Evolutionary conservation across 2,329 filamentous ascomycete genomes (phyloP).

Genomic region (Pseudocercospora musae): DNA sequence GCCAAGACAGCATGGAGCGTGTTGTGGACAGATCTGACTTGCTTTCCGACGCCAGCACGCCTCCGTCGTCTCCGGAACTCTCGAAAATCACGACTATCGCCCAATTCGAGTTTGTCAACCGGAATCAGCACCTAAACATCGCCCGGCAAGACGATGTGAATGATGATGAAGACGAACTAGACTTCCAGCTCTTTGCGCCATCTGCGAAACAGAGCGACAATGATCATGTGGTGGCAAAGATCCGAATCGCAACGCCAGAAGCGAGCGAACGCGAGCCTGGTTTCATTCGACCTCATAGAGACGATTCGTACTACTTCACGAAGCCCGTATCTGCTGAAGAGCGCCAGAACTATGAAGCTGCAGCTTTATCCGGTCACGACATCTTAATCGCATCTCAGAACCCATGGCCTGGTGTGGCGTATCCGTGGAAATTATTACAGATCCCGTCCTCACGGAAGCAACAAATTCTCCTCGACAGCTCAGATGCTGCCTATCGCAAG

Average conservation of each 20-base stretch:
- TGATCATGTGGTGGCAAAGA: slow-evolving; percentile 15
- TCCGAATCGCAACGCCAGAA: slow-evolving; percentile 24
- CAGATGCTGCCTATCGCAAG: slow-evolving; percentile 10
- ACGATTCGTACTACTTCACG: slow-evolving; percentile 24
- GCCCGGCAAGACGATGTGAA: background rate
- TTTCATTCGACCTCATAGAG: slow-evolving; percentile 14
- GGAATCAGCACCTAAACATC: background rate
- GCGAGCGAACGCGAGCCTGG: slow-evolving; percentile 15
- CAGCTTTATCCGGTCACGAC: slow-evolving; percentile 20
- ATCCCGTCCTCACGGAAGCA: slow-evolving; percentile 19
- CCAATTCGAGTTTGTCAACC: slow-evolving; percentile 22
- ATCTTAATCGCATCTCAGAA: slow-evolving; percentile 10
- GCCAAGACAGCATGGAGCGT: slow-evolving; percentile 15
- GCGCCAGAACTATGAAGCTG: slow-evolving; percentile 10
- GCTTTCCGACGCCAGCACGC: slow-evolving; percentile 11
- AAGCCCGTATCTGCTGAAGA: background rate
- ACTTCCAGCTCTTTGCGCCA: slow-evolving; percentile 24
- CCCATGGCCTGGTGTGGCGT: slow-evolving; percentile 20
- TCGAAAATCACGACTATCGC: slow-evolving; percentile 4
- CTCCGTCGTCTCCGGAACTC: slow-evolving; percentile 13
- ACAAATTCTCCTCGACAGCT: background rate
- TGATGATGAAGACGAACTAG: slow-evolving; percentile 15
- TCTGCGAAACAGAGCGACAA: background rate
- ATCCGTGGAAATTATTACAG: slow-evolving; percentile 24
- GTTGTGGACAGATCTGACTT: slow-evolving; percentile 21